Conservation (phyloP, 495 filamentous ascomycete genomes). For the Daldinia caldariorum region DNA sequence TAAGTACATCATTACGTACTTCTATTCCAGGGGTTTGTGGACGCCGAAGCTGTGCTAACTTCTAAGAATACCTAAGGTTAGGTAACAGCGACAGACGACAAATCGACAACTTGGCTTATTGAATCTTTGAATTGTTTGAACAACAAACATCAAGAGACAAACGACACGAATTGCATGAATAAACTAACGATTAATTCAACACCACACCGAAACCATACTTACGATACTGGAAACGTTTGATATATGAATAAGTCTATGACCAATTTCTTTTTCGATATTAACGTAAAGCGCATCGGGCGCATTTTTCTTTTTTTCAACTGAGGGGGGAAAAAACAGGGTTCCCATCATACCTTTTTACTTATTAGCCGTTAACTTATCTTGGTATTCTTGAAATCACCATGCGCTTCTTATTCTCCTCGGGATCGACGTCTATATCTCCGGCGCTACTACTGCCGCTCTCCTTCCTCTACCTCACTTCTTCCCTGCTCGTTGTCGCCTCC, state of each 20-base stretch:
- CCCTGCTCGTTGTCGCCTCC: slow-evolving; percentile 37
- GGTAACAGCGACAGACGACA: background rate
- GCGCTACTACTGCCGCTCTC: slow-evolving; percentile 16
- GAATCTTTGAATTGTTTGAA: slow-evolving; percentile 26
- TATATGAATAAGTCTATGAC: slow-evolving; percentile 19
- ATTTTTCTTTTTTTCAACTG: slow-evolving; percentile 2
- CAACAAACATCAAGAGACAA: slow-evolving; percentile 17
- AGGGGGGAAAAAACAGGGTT: background rate
- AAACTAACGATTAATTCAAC: background rate
- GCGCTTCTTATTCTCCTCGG: slow-evolving; percentile 40
- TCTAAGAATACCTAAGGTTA: no score
- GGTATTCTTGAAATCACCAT: slow-evolving; percentile 31
- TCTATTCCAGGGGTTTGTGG: slow-evolving; percentile 25
- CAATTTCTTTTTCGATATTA: slow-evolving; percentile 2
- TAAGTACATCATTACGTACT: no score
- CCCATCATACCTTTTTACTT: no score
- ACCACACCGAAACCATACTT: background rate
- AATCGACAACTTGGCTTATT: slow-evolving; percentile 34
- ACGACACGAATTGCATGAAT: background rate
- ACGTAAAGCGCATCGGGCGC: slow-evolving; percentile 34
- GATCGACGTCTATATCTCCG: slow-evolving; percentile 22
- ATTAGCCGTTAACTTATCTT: background rate
- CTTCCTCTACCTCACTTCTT: slow-evolving; percentile 38
- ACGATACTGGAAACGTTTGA: background rate
- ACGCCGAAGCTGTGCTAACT: slow-evolving; percentile 28